phyloP scores from a whole-genome alignment of 352 stramenopile species.

The Halophytophthora polymorphica region DNA sequence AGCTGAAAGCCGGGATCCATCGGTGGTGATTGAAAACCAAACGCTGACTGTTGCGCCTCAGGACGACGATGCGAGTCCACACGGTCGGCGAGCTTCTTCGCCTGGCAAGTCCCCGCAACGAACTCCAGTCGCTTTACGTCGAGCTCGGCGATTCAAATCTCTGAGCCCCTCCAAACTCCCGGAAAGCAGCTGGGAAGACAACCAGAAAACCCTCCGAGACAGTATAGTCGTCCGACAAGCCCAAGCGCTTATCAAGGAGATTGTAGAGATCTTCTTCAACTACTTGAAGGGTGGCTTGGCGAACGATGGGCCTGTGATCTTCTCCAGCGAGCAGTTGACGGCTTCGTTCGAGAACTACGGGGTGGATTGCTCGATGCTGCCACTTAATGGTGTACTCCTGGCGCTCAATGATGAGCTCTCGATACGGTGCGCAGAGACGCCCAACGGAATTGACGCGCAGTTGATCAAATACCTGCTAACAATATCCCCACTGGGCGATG shows the following conservation, averaged over 20 bases:
- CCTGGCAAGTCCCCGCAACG: not conserved
- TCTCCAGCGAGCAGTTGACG: slow-evolving; percentile 4
- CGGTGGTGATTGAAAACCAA: not conserved
- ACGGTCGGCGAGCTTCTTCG: not conserved
- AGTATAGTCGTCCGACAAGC: slow-evolving; percentile 5
- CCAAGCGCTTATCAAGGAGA: slow-evolving; percentile 7
- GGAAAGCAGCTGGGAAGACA: slow-evolving; percentile 9
- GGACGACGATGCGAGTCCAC: not conserved
- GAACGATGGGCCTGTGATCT: not conserved
- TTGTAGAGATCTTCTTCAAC: slow-evolving; percentile 11
- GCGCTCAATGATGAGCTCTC: slow-evolving; percentile 14
- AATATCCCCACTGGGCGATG: slow-evolving; percentile 6
- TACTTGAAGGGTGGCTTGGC: not conserved
- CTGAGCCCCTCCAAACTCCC: slow-evolving; percentile 6
- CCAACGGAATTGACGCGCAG: slow-evolving; percentile 12
- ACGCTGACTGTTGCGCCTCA: not conserved
- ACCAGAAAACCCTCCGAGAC: slow-evolving; percentile 7
- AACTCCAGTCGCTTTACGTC: slow-evolving; percentile 7
- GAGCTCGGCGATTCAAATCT: slow-evolving; percentile 13
- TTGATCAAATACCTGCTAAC: slow-evolving; percentile 15
- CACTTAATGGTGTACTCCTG: slow-evolving; percentile 12
- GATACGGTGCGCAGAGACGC: slow-evolving; percentile 11
- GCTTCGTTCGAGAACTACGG: slow-evolving; percentile 9
- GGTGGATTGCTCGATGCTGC: slow-evolving; percentile 5
- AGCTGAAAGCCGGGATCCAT: no score